Base-by-base conservation (phyloP, 2,329 filamentous ascomycete species). In the Truncatella angustata region DNA sequence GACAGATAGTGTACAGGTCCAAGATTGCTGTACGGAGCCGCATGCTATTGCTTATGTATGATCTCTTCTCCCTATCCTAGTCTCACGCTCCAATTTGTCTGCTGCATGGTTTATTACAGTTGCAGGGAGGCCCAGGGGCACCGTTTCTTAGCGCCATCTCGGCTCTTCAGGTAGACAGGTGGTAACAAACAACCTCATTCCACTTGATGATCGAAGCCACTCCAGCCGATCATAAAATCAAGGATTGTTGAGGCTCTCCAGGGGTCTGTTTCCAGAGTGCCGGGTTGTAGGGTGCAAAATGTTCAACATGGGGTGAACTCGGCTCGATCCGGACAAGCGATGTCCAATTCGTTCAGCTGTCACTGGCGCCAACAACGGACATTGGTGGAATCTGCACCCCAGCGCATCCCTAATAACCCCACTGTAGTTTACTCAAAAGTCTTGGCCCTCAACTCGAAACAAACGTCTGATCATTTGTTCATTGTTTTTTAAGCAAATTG, bases 311-410 rank as follows among this genome's bases (percentile, higher is more conserved):
- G 40, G 39, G 23, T 34, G 43, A 46, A 35, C 9, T 46, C 43
- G 43, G 43, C 26, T 46, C 43, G 26, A 46, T 46, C 43, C 43
- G 43, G 30, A 20, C 43, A 46, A 46, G 43, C 43, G 43, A 46
- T 28, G n/a, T n/a, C n/a, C n/a, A n/a, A n/a, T n/a, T n/a, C n/a
- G n/a, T 18, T 46, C 9, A 30, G 28, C 12, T 34, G n/a, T 34
- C 12, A 16, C 11, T 24, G 30, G 43, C 30, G 43, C 24, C 18
- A 24, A 24, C 43, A 46, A 28, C 30, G 43, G 20, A 34, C 26
- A 46, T 46, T 46, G 43, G 43, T 46, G 43, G 43, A 46, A 44
- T 44, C 34, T 34, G 14, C 16, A 20, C 24, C 26, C 43, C 16
- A 20, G 28, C 24, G 43, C n/a, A 28, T 24, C 28, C 28, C 43